Evolutionary conservation across 2,329 filamentous ascomycete species (phyloP), one percentile per base, ranked within the genome.

Genomic region (Paracorniculantispora psalliotae): DNA sequence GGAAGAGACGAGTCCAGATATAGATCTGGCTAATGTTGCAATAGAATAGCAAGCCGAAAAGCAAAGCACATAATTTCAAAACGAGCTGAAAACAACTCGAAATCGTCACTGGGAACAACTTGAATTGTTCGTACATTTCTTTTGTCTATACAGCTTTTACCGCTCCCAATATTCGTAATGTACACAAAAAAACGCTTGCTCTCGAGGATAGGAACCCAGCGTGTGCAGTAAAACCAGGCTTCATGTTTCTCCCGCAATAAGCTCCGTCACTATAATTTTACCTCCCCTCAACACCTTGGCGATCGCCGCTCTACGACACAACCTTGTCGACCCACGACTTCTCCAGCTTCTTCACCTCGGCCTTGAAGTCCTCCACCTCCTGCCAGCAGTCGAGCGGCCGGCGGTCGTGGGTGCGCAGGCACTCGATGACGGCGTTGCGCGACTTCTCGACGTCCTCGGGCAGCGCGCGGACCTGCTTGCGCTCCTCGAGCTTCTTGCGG

Each of bases 321-420:
- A 96, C 86, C 77, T 87, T 91, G 70, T 96, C 88, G 37, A 97
- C 91, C 85, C 96, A 97, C 26, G 81, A 81, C 75, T 85, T 88
- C 83, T 97, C 93, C 75, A 97, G 74, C 77, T 85, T 86, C 66
- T 89, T 85, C 53, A 97, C 92, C 80, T 96, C 91, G 67, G 83
- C 82, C 84, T 92, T 96, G 75, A 97, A 97, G 21, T 80, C 81
- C 77, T 96, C 89, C 25, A 97, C 91, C 82, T 97, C 92, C 75
- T 87, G 83, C 89, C 90, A 97, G 82, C 93, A 97, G 79, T 97
- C 90, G 71, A 97, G 79, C 71, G 93, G 92, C 73, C 91, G 83
- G 64, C 91, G 82, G 75, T 97, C 92, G 73, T 97, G 88, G 69
- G 88, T 81, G 62, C 89, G 81, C 79, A 97, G 79, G 73, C 93